Percentiles rank a stretch among this genome's conserved stretches.
Conservation (phyloP, 2,329 filamentous ascomycete species). For the Tricladium varicosporioides region DNA sequence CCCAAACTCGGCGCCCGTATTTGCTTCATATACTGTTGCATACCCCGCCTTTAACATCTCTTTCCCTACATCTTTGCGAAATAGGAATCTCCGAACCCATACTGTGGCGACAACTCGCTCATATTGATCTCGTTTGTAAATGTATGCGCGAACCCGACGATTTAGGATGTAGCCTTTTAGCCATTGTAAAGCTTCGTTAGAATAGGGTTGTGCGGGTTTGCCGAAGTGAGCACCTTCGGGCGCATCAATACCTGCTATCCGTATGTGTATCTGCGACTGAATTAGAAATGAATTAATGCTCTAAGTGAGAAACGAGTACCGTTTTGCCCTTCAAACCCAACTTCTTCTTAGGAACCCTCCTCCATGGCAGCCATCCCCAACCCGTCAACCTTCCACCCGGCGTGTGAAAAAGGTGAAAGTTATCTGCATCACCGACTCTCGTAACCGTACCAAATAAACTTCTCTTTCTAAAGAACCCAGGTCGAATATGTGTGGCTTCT, state of each 20-base stretch:
- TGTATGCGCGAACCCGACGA: constrained; percentile 74
- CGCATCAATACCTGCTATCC: constrained; percentile 89
- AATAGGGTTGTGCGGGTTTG: constrained; percentile 77
- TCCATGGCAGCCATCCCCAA: constrained; percentile 83
- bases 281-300: constrained; percentile 12
- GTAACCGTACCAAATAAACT: constrained; percentile 85
- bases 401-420: constrained; percentile 91
- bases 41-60: constrained; percentile 85
- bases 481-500: constrained; percentile 70
- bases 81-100: constrained; percentile 62
- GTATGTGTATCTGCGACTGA: constrained; percentile 69
- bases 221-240: constrained; percentile 94
- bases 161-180: constrained; percentile 70
- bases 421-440: constrained; percentile 93
- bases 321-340: constrained; percentile 74
- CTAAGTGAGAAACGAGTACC: constrained; percentile 46
- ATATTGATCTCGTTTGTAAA: constrained; percentile 88
- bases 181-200: constrained; percentile 78
- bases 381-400: constrained; percentile 84
- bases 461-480: constrained; percentile 69
- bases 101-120: constrained; percentile 86
- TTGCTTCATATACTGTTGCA: constrained; percentile 92
- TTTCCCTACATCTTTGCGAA: constrained; percentile 77
- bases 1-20: constrained; percentile 85
- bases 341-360: constrained; percentile 67